A percentile compares a stretch with the other conserved stretches of the same genome.
Conservation (phyloP, 2,329 filamentous ascomycete species). For the Mycocentrospora acerina region DNA sequence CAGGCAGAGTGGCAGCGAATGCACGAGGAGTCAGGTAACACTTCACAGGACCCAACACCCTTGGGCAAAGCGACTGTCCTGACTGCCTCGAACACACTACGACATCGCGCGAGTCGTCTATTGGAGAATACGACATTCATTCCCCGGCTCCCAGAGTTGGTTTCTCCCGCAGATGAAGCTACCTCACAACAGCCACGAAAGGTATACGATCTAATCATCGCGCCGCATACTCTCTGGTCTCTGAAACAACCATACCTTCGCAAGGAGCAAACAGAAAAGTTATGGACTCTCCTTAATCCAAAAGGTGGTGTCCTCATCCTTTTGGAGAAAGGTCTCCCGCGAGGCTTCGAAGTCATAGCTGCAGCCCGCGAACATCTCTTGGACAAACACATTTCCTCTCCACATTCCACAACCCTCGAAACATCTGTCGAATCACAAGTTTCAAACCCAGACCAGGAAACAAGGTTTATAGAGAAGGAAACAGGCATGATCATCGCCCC, state of each 20-base stretch:
- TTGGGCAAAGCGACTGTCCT: slow-evolving; percentile 79
- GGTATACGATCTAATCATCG: slow-evolving; percentile 85
- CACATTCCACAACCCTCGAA: slow-evolving; percentile 51
- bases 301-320: slow-evolving; percentile 84
- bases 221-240: slow-evolving; percentile 78
- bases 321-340: slow-evolving; percentile 86
- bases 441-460: slow-evolving; percentile 40
- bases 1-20: slow-evolving; percentile 79
- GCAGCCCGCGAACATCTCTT: slow-evolving; percentile 79
- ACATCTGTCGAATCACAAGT: slow-evolving; percentile 41
- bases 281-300: slow-evolving; percentile 84
- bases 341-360: slow-evolving; percentile 90
- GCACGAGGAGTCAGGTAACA: slow-evolving; percentile 41
- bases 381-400: slow-evolving; percentile 70
- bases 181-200: slow-evolving; percentile 59
- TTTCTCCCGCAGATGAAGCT: slow-evolving; percentile 59
- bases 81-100: slow-evolving; percentile 71
- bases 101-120: slow-evolving; percentile 72
- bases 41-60: slow-evolving; percentile 44
- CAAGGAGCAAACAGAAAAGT: slow-evolving; percentile 77
- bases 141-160: slow-evolving; percentile 84
- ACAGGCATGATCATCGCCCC: slow-evolving; percentile 63
- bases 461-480: slow-evolving; percentile 49
- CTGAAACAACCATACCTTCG: slow-evolving; percentile 75
- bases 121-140: slow-evolving; percentile 90